phyloP scores from a whole-genome alignment of 2,329 filamentous ascomycete genomes.

The Kalaharituber pfeilii region DNA sequence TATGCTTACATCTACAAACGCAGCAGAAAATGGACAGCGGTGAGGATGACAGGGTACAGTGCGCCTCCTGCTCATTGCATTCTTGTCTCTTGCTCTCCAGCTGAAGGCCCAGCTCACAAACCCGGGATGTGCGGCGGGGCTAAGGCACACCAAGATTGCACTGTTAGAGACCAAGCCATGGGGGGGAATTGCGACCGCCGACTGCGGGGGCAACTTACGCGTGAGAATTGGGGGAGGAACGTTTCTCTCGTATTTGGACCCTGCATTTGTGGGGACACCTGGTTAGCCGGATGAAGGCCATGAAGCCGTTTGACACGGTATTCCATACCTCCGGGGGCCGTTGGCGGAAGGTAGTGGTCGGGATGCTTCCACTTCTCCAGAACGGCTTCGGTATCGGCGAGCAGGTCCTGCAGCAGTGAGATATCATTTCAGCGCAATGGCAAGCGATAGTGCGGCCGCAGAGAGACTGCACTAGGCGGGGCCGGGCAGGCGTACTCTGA shows the following conservation, averaged over 20 bases:
- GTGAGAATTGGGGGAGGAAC: constrained; percentile 61
- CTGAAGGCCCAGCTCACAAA: too few relatives aligned
- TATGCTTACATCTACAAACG: too few relatives aligned
- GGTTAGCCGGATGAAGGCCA: too few relatives aligned
- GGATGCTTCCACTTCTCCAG: constrained; percentile 94
- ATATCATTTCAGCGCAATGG: neutral
- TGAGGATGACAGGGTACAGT: too few relatives aligned
- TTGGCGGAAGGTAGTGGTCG: constrained; percentile 77
- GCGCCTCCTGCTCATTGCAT: too few relatives aligned
- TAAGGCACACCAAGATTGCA: neutral
- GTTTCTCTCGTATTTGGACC: constrained; percentile 93
- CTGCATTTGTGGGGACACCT: constrained; percentile 34
- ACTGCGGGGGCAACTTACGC: constrained; percentile 41
- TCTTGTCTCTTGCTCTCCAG: too few relatives aligned
- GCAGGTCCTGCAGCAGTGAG: constrained; percentile 44
- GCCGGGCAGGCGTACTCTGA: constrained; percentile 45
- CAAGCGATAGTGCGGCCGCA: neutral
- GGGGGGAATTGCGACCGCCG: neutral
- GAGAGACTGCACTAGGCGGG: neutral
- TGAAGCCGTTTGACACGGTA: too few relatives aligned
- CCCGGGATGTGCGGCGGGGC: neutral
- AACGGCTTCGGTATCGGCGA: constrained; percentile 74
- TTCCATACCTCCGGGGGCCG: constrained; percentile 73
- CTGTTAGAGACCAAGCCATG: neutral
- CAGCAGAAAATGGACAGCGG: too few relatives aligned